Conservation (phyloP, 2,329 filamentous ascomycete species). For the Didymella keratinophila region DNA sequence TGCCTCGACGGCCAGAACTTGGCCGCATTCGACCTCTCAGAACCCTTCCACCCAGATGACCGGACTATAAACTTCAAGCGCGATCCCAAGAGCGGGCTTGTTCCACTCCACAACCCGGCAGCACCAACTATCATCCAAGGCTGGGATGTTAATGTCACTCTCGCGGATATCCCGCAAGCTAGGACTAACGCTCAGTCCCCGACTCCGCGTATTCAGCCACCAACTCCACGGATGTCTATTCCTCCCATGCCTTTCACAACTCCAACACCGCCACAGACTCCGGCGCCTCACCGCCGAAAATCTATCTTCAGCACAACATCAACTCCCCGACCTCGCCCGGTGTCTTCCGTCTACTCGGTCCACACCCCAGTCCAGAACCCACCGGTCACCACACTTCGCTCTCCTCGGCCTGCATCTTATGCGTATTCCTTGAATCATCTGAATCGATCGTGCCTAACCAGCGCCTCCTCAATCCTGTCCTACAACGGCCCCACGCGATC, state of each 20-base stretch:
- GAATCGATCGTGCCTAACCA: background rate
- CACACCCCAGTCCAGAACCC: background rate
- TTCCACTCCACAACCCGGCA: background rate
- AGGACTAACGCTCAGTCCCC: background rate
- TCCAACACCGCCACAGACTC: background rate
- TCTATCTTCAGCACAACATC: background rate
- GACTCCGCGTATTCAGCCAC: background rate
- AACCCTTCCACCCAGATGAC: background rate
- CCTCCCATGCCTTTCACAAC: background rate
- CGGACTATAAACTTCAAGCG: background rate
- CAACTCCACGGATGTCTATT: background rate
- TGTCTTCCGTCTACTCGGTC: background rate
- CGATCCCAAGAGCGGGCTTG: background rate
- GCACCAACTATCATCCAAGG: background rate
- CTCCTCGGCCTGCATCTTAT: background rate
- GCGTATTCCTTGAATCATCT: background rate
- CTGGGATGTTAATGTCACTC: background rate
- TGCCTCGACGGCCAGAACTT: background rate
- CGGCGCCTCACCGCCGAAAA: background rate
- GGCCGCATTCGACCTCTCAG: background rate
- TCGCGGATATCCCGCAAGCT: background rate
- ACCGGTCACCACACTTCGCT: background rate
- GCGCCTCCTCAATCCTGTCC: slow-evolving; percentile 1
- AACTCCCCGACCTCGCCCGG: background rate
- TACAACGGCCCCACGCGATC: background rate